Evolutionary conservation across 257 asterid species (phyloP), one percentile per base, ranked within the genome.

Genomic region (Misopates orontium): DNA sequence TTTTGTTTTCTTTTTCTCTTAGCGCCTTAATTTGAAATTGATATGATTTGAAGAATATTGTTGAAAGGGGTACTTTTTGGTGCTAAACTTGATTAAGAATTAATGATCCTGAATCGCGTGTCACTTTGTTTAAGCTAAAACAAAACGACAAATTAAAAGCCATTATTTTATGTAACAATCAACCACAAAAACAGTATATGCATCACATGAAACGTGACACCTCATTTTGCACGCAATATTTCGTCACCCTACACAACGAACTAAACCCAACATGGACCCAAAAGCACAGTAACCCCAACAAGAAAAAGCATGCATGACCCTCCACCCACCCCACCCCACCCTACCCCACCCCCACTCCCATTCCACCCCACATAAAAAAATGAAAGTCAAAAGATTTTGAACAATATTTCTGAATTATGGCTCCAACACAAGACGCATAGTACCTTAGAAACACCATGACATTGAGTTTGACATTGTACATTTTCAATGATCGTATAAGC

Each of bases 211-310:
- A 36, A 36, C 42, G 42, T 36, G 42, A 36, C 42, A 36, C 42
- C 42, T 3, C 42, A 62, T 10, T 55, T 21, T 52, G 69, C 74
- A 79, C 65, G 69, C 71, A 69, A 62, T 16, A n/a, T 55, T 66
- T 64, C 79, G 81, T 82, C 85, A 79, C 84, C 77, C 81, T 60
- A 71, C 87, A 79, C 49, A 81, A 83, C 66, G 82, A 79, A 79
- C 71, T 67, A 66, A 70, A 78, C 56, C 74, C 59, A 71, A 63
- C 73, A 15, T 56, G 55, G n/a, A 56, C 24, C 62, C 7, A 28
- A 39, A 9, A 13, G 18, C 12, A 24, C 64, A 39, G 11, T 36
- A 59, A 22, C 60, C 48, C 8, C 65, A 73, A 57, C 21, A 59
- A n/a, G 15, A 67, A 69, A n/a, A 57, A 25, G 47, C 64, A 65